Evolutionary conservation across 768 basidiomycete species (phyloP).

Genomic region (Hypsizygus marmoreus): DNA sequence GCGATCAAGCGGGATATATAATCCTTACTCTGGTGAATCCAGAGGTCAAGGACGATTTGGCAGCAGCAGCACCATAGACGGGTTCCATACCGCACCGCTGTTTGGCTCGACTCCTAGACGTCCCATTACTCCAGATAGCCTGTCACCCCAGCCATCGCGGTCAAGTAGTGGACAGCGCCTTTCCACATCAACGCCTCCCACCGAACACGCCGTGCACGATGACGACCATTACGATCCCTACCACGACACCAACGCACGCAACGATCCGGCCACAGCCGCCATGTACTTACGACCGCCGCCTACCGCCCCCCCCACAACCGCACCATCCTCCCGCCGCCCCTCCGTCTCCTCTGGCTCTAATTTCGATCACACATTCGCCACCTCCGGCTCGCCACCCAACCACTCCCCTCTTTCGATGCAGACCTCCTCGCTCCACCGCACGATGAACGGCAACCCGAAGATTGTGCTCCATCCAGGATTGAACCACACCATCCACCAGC

Average conservation of each 20-base stretch:
- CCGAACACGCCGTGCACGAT: constrained; percentile 29
- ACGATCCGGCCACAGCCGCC: constrained; percentile 11
- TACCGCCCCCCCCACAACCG: constrained; percentile 4
- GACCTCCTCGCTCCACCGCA: constrained; percentile 21
- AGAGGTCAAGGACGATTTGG: constrained; percentile 4
- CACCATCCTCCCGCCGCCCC: constrained; percentile 31
- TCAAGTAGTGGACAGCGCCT: constrained; percentile 47
- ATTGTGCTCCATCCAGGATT: constrained; percentile 65
- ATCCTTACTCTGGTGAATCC: constrained; percentile 23
- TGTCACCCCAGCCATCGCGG: constrained; percentile 50
- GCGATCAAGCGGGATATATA: constrained; percentile 21
- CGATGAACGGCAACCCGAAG: constrained; percentile 46
- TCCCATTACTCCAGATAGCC: constrained; percentile 51
- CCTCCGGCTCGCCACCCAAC: constrained; percentile 18
- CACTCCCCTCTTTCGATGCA: no score
- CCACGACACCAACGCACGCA: no score
- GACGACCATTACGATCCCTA: constrained; percentile 16
- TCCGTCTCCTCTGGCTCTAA: constrained; percentile 36
- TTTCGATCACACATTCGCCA: constrained; percentile 21
- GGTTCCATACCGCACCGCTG: constrained; percentile 18
- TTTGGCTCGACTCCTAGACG: constrained; percentile 28
- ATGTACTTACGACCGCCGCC: constrained; percentile 26
- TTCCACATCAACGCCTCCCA: constrained; percentile 49
- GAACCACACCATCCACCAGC: constrained; percentile 78
- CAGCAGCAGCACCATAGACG: constrained; percentile 1